Evolutionary conservation across 129 eudicot genomes (phyloP).

Genomic region (Arctium lappa): DNA sequence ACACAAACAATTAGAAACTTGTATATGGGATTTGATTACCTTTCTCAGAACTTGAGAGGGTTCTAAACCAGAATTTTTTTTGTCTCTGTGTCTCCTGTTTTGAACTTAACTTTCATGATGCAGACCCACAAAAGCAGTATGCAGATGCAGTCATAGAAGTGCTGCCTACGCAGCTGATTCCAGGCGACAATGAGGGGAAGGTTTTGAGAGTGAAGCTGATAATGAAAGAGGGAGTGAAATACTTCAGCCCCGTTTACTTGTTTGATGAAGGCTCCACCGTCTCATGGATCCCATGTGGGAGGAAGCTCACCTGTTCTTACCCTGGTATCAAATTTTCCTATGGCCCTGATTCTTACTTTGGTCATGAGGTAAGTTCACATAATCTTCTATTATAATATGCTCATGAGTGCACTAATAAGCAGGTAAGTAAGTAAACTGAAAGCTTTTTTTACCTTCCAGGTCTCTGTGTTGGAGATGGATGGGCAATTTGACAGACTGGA

Average conservation of each 20-base stretch:
- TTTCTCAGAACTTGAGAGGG: background rate
- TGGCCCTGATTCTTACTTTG: conserved; percentile 85
- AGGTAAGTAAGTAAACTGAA: background rate
- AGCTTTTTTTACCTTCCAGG: conserved; percentile 40
- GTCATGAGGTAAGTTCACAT: conserved; percentile 58
- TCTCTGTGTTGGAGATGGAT: conserved; percentile 95
- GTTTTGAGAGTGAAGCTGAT: conserved; percentile 87
- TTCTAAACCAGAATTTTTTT: background rate
- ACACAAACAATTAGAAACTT: background rate
- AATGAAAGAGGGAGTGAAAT: conserved; percentile 90
- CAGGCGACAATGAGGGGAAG: conserved; percentile 91
- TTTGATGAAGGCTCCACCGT: conserved; percentile 96
- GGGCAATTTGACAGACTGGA: conserved; percentile 97
- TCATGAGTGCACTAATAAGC: background rate
- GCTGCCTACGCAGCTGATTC: conserved; percentile 88
- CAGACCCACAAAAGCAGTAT: conserved; percentile 97
- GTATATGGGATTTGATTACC: conserved; percentile 8
- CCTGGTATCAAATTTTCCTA: conserved; percentile 95
- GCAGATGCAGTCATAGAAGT: conserved; percentile 98
- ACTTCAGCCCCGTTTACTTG: conserved; percentile 87
- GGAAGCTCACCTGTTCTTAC: conserved; percentile 97
- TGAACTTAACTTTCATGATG: background rate
- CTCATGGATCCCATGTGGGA: conserved; percentile 95
- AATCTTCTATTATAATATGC: background rate
- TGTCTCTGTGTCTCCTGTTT: too few relatives aligned